These are phyloP conservation scores for Claviceps capensis DNA, from an alignment of 2,329 filamentous ascomycete species.

Conservation along the genomic window DNA sequence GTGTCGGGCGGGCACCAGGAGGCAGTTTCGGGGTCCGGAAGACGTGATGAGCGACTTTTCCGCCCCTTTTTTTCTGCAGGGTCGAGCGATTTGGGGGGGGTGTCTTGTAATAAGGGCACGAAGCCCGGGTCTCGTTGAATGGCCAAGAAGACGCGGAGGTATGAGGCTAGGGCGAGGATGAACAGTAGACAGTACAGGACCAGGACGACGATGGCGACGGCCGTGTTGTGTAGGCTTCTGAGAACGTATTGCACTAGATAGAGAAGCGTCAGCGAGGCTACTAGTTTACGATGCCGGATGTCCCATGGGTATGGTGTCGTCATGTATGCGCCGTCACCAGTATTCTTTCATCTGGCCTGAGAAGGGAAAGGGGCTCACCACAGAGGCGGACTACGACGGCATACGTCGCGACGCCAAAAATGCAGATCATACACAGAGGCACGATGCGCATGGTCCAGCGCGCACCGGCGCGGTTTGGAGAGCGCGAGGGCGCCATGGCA, in stretches of 20 bases:
- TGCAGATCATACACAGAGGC: conserved; percentile 52
- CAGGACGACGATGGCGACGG: conserved; percentile 55
- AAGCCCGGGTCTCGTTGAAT: conserved; percentile 62
- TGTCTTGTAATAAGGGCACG: conserved; percentile 42
- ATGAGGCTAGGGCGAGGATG: conserved; percentile 49
- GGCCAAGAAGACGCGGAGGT: conserved; percentile 55
- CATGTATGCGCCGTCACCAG: neutral
- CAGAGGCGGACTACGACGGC: conserved; percentile 38
- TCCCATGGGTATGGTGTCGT: neutral
- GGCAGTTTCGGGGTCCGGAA: conserved; percentile 15
- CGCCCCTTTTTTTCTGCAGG: conserved; percentile 3
- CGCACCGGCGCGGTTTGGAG: conserved; percentile 16
- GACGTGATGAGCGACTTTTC: conserved; percentile 4
- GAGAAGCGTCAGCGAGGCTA: neutral
- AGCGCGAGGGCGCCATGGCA: conserved; percentile 17
- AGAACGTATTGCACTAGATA: conserved; percentile 56
- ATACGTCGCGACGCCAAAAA: conserved; percentile 58
- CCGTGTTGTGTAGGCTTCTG: conserved; percentile 28
- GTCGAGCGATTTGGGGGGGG: conserved; percentile 6
- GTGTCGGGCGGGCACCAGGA: conserved; percentile 26
- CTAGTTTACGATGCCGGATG: no score
- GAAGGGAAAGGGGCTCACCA: neutral
- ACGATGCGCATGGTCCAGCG: conserved; percentile 40
- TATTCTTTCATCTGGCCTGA: neutral
- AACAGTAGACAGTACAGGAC: conserved; percentile 62